Evolutionary conservation across 495 filamentous ascomycete species (phyloP).

Genomic region (Thozetella sp.): DNA sequence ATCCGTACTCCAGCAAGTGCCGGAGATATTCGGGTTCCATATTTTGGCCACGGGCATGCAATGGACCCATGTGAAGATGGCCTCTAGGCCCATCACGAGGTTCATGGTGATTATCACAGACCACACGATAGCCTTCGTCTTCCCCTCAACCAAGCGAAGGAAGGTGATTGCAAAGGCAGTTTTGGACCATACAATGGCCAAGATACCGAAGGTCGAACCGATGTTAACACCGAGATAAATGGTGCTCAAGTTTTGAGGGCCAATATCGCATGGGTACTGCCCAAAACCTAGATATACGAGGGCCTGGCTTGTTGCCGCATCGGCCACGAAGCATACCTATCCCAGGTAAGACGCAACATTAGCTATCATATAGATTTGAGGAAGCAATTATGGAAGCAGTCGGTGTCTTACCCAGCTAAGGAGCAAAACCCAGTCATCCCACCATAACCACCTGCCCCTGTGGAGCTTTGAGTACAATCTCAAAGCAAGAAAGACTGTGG

Average conservation of each 20-base stretch:
- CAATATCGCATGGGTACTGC: constrained; percentile 15
- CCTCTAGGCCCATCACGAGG: background rate
- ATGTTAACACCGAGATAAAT: constrained; percentile 22
- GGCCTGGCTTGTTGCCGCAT: background rate
- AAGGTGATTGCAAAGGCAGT: constrained; percentile 25
- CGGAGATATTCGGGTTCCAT: constrained; percentile 15
- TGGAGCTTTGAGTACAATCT: constrained; percentile 27
- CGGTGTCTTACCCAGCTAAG: constrained; percentile 19
- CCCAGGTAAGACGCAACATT: background rate
- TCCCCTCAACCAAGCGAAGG: constrained; percentile 14
- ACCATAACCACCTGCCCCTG: constrained; percentile 22
- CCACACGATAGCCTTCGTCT: constrained; percentile 16
- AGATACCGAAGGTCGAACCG: constrained; percentile 21
- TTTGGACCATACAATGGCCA: constrained; percentile 19
- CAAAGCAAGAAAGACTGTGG: constrained; percentile 19
- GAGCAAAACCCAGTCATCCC: constrained; percentile 32
- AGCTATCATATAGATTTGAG: background rate
- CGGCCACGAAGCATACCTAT: background rate
- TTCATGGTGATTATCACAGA: constrained; percentile 19
- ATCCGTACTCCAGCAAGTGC: constrained; percentile 13
- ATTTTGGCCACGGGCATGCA: constrained; percentile 16
- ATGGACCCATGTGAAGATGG: constrained; percentile 19
- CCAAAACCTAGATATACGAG: too few relatives aligned
- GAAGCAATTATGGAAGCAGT: background rate
- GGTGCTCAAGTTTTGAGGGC: constrained; percentile 11